These are phyloP conservation scores for Colletotrichum somersetense DNA, from an alignment of 2,329 filamentous ascomycete genomes.

Conservation along the genomic window DNA sequence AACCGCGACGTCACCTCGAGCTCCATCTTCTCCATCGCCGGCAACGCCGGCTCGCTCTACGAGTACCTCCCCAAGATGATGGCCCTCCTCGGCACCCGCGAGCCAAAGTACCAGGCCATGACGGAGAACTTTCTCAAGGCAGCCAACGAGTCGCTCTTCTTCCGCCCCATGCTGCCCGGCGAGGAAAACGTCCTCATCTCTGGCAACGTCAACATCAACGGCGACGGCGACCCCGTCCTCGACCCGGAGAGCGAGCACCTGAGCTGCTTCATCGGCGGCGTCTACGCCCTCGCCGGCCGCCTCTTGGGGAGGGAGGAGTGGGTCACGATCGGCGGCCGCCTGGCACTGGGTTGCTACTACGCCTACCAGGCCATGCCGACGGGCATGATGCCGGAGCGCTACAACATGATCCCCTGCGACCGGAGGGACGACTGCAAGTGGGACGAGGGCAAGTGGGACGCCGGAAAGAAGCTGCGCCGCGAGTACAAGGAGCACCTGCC, in stretches of 20 bases:
- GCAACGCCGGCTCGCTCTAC: constrained; percentile 56
- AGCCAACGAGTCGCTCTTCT: constrained; percentile 69
- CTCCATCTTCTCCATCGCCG: constrained; percentile 54
- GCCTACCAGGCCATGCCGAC: constrained; percentile 61
- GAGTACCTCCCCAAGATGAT: constrained; percentile 61
- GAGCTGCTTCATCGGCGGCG: constrained; percentile 65
- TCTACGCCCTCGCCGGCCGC: constrained; percentile 62
- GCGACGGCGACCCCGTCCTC: constrained; percentile 33
- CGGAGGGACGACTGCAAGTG: constrained; percentile 59
- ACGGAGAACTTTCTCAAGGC: constrained; percentile 67
- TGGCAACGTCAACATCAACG: constrained; percentile 50
- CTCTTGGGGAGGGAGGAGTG: constrained; percentile 57
- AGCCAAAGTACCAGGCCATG: constrained; percentile 69
- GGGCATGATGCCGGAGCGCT: constrained; percentile 67
- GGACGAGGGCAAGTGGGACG: constrained; percentile 48
- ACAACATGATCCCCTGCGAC: constrained; percentile 57
- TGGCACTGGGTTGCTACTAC: constrained; percentile 65
- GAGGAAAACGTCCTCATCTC: constrained; percentile 70
- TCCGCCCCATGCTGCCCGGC: constrained; percentile 65
- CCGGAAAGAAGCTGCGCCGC: constrained; percentile 47
- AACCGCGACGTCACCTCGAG: constrained; percentile 56
- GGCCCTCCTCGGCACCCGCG: constrained; percentile 68
- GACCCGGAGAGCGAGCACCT: constrained; percentile 60
- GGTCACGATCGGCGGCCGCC: constrained; percentile 57
- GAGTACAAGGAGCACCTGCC: constrained; percentile 47